A percentile compares a stretch with the other conserved stretches of the same genome.
phyloP scores from a whole-genome alignment of 2,329 filamentous ascomycete genomes.

The Pezicula radicicola region DNA sequence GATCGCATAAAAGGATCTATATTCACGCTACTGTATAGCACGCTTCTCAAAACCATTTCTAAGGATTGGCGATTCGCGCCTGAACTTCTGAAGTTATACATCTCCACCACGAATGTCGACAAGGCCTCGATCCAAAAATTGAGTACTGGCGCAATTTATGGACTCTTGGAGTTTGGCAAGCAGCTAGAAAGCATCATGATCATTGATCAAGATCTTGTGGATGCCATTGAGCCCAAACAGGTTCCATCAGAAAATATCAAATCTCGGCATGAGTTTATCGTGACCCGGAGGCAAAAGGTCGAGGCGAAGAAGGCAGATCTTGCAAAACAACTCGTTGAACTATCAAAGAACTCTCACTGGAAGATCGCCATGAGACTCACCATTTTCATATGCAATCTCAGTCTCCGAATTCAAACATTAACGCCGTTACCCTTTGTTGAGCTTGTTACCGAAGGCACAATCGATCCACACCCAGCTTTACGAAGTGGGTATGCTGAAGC shows the following conservation, averaged over 20 bases:
- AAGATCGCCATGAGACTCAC: conserved; percentile 90
- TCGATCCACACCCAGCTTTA: conserved; percentile 86
- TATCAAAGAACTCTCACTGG: conserved; percentile 84
- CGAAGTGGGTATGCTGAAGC: conserved; percentile 78
- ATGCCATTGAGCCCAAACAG: conserved; percentile 66
- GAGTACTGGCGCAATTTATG: conserved; percentile 75
- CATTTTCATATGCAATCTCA: conserved; percentile 86
- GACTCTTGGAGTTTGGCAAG: conserved; percentile 87
- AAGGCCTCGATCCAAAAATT: conserved; percentile 93
- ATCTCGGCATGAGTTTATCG: conserved; percentile 70
- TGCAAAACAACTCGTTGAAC: conserved; percentile 75
- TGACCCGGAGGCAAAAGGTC: conserved; percentile 71
- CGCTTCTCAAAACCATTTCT: conserved; percentile 80
- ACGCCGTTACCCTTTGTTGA: conserved; percentile 80
- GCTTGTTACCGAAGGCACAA: conserved; percentile 76
- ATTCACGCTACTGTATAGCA: conserved; percentile 87
- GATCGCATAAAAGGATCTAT: conserved; percentile 92
- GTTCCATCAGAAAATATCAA: conserved; percentile 57
- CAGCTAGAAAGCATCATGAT: conserved; percentile 84
- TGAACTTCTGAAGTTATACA: conserved; percentile 83
- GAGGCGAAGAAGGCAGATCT: conserved; percentile 81
- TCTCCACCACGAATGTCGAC: conserved; percentile 84
- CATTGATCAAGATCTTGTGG: conserved; percentile 67
- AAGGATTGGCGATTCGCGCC: conserved; percentile 96
- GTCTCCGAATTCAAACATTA: conserved; percentile 86